Evolutionary conservation across 805 yeast genomes (phyloP), one percentile per base, ranked within the genome.

Genomic region (Kodamaea restingae): DNA sequence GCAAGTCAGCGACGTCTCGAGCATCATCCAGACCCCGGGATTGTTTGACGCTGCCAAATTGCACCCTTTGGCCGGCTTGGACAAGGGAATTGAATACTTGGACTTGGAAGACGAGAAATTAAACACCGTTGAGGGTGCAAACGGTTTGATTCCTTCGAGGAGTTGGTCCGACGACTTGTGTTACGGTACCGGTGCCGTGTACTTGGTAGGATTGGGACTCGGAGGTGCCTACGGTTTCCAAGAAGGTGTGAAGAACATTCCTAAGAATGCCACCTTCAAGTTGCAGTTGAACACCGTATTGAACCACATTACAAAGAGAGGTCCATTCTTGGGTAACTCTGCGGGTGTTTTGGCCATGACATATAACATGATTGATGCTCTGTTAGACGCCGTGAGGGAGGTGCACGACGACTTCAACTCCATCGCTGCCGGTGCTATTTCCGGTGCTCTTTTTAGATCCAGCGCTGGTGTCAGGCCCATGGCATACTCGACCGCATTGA

Each of bases 81-180:
- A 87, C 50, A 81, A 81, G 55, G 95, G 88, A 40, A 77, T 93
- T 37, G 97, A 93, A 61, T 91, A 81, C 59, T 67, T 93, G 50
- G 96, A 91, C 51, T 71, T 93, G 46, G 97, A 91, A 54, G 96
- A 88, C 49, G 78, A 74, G 51, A 73, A 79, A 47, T 67, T 88
- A 45, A 76, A 80, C 34, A 64, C 76, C n/a, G 63, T 86, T 53
- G 95, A 88, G 55, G 96, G 96, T 28, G 88, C 86, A 56, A 95
- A 96, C 42, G 95, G 96, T 41, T 60, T 91, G 43, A 76, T 93
- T 47, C 96, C 98, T 18, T 84, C 95, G n/a, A 81, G 97, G 68
- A 95, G 95, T 52, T 93, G 96, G 95, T 77, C 88, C 11, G 98
- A 93, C 62, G 98, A 93, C 67, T 74, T 93, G 48, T 88, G 97